Conservation (phyloP, 306 rosid species). For the Cotoneaster glaucophyllus region DNA sequence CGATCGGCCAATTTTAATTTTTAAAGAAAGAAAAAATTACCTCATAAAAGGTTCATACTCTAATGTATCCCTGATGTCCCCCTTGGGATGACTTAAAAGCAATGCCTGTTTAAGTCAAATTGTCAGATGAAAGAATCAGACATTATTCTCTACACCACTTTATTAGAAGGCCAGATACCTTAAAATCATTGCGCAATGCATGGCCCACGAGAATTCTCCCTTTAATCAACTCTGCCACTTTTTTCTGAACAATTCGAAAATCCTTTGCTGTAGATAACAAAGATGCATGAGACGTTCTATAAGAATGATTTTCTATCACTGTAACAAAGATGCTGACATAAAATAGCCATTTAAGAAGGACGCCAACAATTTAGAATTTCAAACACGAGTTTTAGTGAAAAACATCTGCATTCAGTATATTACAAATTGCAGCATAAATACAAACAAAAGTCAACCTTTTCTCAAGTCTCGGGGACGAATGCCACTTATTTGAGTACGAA, state of each 20-base stretch:
- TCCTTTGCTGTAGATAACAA: slow-evolving; percentile 56
- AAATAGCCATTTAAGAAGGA: neutral
- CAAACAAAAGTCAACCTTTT: slow-evolving; percentile 48
- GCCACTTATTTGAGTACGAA: slow-evolving; percentile 86
- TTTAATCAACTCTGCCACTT: slow-evolving; percentile 71
- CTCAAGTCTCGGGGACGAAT: slow-evolving; percentile 72
- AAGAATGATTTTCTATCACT: neutral
- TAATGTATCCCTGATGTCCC: slow-evolving; percentile 69
- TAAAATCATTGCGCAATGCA: slow-evolving; percentile 85
- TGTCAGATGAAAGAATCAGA: neutral
- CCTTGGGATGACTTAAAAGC: slow-evolving; percentile 84
- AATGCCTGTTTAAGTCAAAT: slow-evolving; percentile 49
- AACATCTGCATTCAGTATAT: neutral
- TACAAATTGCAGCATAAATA: neutral
- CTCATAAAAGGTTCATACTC: slow-evolving; percentile 68
- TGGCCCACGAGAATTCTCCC: slow-evolving; percentile 90
- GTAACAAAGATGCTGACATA: no score
- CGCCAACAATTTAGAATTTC: neutral
- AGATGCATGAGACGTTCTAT: slow-evolving; percentile 1
- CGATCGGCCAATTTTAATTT: neutral
- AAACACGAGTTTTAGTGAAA: neutral
- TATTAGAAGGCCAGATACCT: slow-evolving; percentile 39
- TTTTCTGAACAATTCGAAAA: slow-evolving; percentile 65
- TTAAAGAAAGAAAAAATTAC: slow-evolving; percentile 20
- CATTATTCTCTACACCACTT: neutral